Percentiles rank a stretch among this genome's conserved stretches.
These are phyloP conservation scores for Epicoccum nigrum DNA, from an alignment of 2,329 filamentous ascomycete genomes.

Conservation along the genomic window DNA sequence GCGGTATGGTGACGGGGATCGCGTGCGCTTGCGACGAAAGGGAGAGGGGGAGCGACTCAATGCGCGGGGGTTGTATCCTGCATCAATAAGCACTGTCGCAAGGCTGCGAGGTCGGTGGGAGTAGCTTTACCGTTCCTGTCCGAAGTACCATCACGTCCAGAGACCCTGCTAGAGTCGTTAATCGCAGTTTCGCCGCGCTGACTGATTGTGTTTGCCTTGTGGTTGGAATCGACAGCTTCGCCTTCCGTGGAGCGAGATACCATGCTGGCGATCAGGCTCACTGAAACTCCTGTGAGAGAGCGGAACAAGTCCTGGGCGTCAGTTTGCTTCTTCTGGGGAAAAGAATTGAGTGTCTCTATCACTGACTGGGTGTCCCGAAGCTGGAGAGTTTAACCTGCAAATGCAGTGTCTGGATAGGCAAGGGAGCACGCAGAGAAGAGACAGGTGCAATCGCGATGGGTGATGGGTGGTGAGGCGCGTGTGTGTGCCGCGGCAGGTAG, in stretches of 20 bases:
- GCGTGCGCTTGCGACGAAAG: constrained; percentile 32
- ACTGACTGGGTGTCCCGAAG: constrained; percentile 46
- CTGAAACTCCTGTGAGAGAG: constrained; percentile 18
- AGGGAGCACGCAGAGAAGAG: constrained; percentile 35
- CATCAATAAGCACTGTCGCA: constrained; percentile 3
- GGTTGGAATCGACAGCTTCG: constrained; percentile 34
- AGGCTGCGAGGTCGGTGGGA: neutral
- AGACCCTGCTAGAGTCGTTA: constrained; percentile 44
- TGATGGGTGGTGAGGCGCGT: constrained; percentile 14
- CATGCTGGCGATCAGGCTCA: constrained; percentile 22
- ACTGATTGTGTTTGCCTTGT: constrained; percentile 45
- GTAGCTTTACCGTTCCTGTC: constrained; percentile 27
- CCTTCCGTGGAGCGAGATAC: constrained; percentile 38
- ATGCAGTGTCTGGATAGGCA: constrained; percentile 30
- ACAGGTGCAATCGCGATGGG: constrained; percentile 29
- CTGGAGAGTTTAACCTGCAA: constrained; percentile 30
- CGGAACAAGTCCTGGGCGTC: constrained; percentile 30
- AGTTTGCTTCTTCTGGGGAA: constrained; percentile 38
- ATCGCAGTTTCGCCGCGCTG: constrained; percentile 38
- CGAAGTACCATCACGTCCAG: constrained; percentile 36
- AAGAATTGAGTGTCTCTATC: constrained; percentile 40
- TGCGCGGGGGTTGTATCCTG: constrained; percentile 28
- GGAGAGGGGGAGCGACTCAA: constrained; percentile 41
- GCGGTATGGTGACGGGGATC: constrained; percentile 39
- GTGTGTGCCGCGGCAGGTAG: constrained; percentile 13